Conservation (phyloP, 257 asterid genomes). For the Lantana camara region DNA sequence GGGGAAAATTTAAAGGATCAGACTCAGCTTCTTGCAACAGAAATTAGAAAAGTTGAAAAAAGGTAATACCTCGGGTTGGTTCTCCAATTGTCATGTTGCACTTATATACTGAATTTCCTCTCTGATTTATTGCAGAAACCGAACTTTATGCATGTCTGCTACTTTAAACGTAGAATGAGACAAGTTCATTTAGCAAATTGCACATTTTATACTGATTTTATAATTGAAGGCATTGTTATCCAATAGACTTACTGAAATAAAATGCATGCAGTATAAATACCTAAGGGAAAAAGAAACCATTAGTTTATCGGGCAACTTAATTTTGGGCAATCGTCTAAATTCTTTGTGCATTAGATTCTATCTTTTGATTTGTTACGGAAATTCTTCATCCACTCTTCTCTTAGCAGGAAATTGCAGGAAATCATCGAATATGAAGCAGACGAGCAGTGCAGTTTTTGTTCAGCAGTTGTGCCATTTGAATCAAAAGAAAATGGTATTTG, state of each 20-base stretch:
- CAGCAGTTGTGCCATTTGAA: conserved; percentile 73
- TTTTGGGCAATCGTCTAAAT: neutral
- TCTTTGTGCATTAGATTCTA: neutral
- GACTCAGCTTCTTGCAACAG: conserved; percentile 47
- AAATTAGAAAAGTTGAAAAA: conserved; percentile 51
- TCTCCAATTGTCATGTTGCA: neutral
- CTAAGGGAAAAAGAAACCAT: neutral
- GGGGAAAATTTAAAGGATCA: conserved; percentile 43
- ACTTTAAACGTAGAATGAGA: too few relatives aligned
- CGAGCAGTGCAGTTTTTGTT: conserved; percentile 73
- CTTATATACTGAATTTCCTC: neutral
- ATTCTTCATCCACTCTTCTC: neutral
- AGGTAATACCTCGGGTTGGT: conserved; percentile 44
- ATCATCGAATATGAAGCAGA: conserved; percentile 36
- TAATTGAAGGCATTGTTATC: conserved; percentile 5
- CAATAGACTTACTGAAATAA: neutral
- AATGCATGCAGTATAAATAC: neutral
- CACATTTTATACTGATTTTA: conserved; percentile 1
- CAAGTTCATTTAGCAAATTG: neutral
- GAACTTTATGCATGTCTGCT: neutral
- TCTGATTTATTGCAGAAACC: neutral
- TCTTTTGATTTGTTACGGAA: neutral
- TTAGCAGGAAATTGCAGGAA: conserved; percentile 37
- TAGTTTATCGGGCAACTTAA: neutral
- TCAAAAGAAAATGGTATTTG: conserved; percentile 69